phyloP scores from a whole-genome alignment of 2,329 filamentous ascomycete genomes.

The Zymoseptoria crescenta region DNA sequence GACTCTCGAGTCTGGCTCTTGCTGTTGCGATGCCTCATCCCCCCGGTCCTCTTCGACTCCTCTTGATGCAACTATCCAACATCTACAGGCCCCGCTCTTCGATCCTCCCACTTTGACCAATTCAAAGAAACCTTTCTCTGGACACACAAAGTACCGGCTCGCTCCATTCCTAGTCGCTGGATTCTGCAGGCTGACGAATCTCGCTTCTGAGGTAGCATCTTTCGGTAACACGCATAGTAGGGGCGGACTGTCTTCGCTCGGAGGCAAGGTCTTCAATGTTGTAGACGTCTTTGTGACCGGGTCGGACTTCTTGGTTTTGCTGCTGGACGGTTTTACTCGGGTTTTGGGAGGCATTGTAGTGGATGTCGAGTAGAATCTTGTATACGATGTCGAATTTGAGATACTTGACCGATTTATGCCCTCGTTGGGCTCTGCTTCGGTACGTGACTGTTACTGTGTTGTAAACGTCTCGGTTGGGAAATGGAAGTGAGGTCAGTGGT shows the following conservation, averaged over 20 bases:
- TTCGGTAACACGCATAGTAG: constrained; percentile 53
- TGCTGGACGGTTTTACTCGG: constrained; percentile 19
- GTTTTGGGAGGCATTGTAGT: constrained; percentile 14
- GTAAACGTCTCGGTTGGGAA: no score
- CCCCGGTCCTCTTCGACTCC: constrained; percentile 3
- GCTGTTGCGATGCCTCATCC: constrained; percentile 7
- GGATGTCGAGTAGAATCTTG: background rate
- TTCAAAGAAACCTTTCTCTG: constrained; percentile 51
- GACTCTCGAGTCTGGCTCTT: background rate
- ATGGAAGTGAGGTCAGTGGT: no score
- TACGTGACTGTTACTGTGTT: no score
- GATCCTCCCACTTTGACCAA: constrained; percentile 51
- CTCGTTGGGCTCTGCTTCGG: no score
- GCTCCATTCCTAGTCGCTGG: constrained; percentile 22
- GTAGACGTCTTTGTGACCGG: constrained; percentile 6
- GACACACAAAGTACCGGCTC: constrained; percentile 52
- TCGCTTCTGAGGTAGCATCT: constrained; percentile 43
- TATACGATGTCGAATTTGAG: background rate
- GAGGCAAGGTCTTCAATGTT: constrained; percentile 25
- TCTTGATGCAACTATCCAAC: constrained; percentile 45
- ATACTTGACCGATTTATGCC: no score
- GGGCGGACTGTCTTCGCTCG: constrained; percentile 36
- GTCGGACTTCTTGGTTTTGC: constrained; percentile 8
- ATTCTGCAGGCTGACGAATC: constrained; percentile 49
- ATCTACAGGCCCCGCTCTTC: constrained; percentile 41